Percentiles rank a stretch among this genome's conserved stretches.
Evolutionary conservation across 805 yeast species (phyloP).

Genomic region (Maudiozyma serrabonitensis): DNA sequence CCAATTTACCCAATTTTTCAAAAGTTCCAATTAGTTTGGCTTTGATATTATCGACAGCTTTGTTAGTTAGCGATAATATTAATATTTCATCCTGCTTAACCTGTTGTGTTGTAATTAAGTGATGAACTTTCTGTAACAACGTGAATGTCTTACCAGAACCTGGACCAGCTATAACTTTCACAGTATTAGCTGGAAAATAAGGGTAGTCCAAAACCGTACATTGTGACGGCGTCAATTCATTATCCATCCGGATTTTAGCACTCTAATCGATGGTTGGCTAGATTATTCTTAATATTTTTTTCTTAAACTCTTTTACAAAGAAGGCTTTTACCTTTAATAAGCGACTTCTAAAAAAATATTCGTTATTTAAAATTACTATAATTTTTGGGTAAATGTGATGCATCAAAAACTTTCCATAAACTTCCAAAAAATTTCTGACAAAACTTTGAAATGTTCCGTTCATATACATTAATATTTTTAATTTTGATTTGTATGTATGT

Average conservation of each 20-base stretch:
- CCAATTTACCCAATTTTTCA: slow-evolving; percentile 27
- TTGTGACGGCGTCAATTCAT: slow-evolving; percentile 37
- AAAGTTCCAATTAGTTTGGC: slow-evolving; percentile 25
- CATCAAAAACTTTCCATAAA: no score
- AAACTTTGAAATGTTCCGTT: no score
- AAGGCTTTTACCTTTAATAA: no score
- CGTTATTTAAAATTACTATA: neutral
- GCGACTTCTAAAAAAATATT: no score
- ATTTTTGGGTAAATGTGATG: neutral
- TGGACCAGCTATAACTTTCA: slow-evolving; percentile 58
- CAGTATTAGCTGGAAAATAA: slow-evolving; percentile 30
- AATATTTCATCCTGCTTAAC: slow-evolving; percentile 46
- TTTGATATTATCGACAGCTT: slow-evolving; percentile 46
- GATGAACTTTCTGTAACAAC: slow-evolving; percentile 42
- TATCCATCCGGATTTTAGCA: slow-evolving; percentile 2
- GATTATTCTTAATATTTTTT: neutral
- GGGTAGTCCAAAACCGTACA: slow-evolving; percentile 36
- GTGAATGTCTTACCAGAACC: slow-evolving; percentile 69
- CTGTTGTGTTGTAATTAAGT: slow-evolving; percentile 31
- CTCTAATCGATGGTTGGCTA: neutral
- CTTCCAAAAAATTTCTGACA: no score
- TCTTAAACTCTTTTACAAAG: no score
- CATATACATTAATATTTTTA: no score
- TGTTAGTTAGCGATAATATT: slow-evolving; percentile 58
- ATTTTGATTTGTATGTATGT: neutral